Evolutionary conservation across 148 eudicot species (phyloP).

Genomic region (Amaranthus cruentus): DNA sequence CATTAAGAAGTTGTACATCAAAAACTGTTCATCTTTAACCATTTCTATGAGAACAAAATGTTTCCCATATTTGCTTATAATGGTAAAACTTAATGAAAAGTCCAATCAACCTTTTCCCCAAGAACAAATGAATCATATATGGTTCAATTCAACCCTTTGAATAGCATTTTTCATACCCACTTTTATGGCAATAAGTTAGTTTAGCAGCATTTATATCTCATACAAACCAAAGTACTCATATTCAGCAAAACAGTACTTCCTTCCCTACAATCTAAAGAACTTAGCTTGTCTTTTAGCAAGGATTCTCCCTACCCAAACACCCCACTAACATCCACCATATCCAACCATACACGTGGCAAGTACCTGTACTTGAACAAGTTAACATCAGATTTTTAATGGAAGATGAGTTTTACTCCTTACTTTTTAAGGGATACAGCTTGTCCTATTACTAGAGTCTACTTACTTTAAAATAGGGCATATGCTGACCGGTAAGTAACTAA

Average conservation of each 20-base stretch:
- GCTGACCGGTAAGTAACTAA: constrained; percentile 6
- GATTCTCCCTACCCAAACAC: constrained; percentile 3
- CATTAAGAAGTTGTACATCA: neutral
- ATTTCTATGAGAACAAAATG: neutral
- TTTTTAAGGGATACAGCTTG: constrained; percentile 13
- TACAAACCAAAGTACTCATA: constrained; percentile 6
- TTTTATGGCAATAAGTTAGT: constrained; percentile 10
- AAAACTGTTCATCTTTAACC: neutral
- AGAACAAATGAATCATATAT: neutral
- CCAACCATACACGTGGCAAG: constrained; percentile 29
- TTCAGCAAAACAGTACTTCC: neutral
- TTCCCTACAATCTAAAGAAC: neutral
- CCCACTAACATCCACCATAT: constrained; percentile 8
- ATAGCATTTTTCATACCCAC: neutral
- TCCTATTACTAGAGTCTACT: neutral
- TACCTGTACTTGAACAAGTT: constrained; percentile 17
- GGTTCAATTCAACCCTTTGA: neutral
- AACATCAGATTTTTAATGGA: constrained; percentile 23
- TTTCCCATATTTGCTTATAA: constrained; percentile 1
- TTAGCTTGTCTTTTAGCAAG: neutral
- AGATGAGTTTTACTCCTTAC: constrained; percentile 18
- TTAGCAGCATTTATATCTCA: constrained; percentile 3
- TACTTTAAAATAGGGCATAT: constrained; percentile 17
- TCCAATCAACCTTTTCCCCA: constrained; percentile 7
- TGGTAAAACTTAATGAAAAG: constrained; percentile 4